Evolutionary conservation across 2,329 filamentous ascomycete genomes (phyloP).

Genomic region (Botrytis fabae): DNA sequence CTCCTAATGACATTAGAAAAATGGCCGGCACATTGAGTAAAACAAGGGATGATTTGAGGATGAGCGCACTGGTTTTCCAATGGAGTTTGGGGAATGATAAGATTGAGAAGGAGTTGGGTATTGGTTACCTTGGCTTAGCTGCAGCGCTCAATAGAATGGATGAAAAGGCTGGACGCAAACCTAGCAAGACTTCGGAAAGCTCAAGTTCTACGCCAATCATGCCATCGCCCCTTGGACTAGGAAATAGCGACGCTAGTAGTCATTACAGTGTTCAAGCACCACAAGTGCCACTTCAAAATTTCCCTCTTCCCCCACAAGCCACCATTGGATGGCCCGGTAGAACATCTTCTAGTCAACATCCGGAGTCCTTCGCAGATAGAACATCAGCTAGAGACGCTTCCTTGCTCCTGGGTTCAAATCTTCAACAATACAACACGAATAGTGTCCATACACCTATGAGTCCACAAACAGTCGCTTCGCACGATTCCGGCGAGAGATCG

Average conservation of each 20-base stretch:
- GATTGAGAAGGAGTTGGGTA: slow-evolving; percentile 60
- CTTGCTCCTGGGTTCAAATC: slow-evolving; percentile 14
- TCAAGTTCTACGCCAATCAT: background rate
- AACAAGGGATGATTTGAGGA: slow-evolving; percentile 61
- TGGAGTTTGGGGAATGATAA: slow-evolving; percentile 62
- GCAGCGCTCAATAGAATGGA: slow-evolving; percentile 60
- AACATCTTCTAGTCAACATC: slow-evolving; percentile 25
- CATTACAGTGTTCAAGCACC: slow-evolving; percentile 20
- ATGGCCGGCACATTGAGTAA: slow-evolving; percentile 57
- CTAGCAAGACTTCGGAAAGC: background rate
- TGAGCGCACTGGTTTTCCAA: slow-evolving; percentile 64
- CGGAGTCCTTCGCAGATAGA: slow-evolving; percentile 18
- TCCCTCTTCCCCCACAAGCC: slow-evolving; percentile 20
- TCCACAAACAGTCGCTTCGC: background rate
- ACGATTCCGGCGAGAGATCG: slow-evolving; percentile 13
- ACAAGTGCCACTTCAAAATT: slow-evolving; percentile 26
- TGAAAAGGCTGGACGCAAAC: slow-evolving; percentile 24
- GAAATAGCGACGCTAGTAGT: slow-evolving; percentile 7
- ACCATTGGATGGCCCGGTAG: slow-evolving; percentile 23
- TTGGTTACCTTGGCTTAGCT: slow-evolving; percentile 66
- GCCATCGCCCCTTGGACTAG: background rate
- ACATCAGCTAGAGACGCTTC: slow-evolving; percentile 13
- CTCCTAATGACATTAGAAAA: slow-evolving; percentile 54
- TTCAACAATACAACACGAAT: slow-evolving; percentile 16
- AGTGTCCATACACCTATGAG: background rate